Conservation (phyloP, 495 filamentous ascomycete genomes). For the Hypomontagnella submonticulosa region DNA sequence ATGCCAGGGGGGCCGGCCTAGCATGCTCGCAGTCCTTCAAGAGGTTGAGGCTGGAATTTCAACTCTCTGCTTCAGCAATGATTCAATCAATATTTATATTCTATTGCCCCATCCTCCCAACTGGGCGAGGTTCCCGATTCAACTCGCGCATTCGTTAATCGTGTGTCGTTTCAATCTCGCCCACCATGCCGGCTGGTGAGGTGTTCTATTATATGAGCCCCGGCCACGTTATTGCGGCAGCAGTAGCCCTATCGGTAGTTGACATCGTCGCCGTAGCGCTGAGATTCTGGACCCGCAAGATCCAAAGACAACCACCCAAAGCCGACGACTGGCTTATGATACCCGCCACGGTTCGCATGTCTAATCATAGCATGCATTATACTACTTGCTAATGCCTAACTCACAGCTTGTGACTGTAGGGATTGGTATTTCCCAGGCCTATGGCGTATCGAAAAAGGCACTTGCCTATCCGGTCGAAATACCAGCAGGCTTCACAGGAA, state of each 20-base stretch:
- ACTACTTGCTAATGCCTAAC: neutral
- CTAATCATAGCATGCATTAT: neutral
- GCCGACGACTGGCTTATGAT: slow-evolving; percentile 54
- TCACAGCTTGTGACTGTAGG: slow-evolving; percentile 34
- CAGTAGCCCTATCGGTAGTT: slow-evolving; percentile 23
- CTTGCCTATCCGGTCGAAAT: slow-evolving; percentile 30
- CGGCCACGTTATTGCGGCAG: slow-evolving; percentile 29
- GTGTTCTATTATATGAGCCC: slow-evolving; percentile 35
- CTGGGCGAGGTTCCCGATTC: too few relatives aligned
- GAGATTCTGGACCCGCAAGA: slow-evolving; percentile 43
- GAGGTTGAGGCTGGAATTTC: too few relatives aligned
- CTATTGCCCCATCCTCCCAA: too few relatives aligned
- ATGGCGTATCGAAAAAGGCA: slow-evolving; percentile 33
- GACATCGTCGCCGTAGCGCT: slow-evolving; percentile 37
- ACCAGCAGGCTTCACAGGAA: slow-evolving; percentile 25
- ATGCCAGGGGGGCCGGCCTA: too few relatives aligned
- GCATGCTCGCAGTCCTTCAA: too few relatives aligned
- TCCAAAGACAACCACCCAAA: slow-evolving; percentile 38
- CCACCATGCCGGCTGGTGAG: neutral
- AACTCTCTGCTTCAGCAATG: too few relatives aligned
- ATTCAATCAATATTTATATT: too few relatives aligned
- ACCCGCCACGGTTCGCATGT: slow-evolving; percentile 43
- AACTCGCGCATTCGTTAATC: too few relatives aligned
- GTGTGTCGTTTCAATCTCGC: too few relatives aligned
- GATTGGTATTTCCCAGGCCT: slow-evolving; percentile 31